Percentiles rank a stretch among this genome's conserved stretches.
Conservation (phyloP, 371 early-diverging fungal genomes). For the Saksenaea oblongispora region DNA sequence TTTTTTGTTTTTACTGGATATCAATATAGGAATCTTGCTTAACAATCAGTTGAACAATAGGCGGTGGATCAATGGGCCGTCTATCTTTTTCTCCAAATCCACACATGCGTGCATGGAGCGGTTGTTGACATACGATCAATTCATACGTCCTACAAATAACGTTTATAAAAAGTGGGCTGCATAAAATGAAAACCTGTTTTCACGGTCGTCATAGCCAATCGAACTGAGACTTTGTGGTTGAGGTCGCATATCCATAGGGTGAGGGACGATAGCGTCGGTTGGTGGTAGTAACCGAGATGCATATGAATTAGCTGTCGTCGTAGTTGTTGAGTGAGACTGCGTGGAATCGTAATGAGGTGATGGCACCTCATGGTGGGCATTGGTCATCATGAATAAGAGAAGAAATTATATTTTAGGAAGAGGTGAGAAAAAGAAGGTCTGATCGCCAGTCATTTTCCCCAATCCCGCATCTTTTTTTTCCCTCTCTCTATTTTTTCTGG, state of each 20-base stretch:
- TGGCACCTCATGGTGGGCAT: constrained; percentile 1
- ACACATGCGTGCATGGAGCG: constrained; percentile 82
- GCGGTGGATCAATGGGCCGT: constrained; percentile 71
- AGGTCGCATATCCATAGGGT: neutral
- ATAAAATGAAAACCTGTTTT: constrained; percentile 19
- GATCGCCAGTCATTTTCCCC: neutral
- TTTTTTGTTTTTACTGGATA: constrained; percentile 39
- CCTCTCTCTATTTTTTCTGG: neutral
- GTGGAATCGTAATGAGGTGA: neutral
- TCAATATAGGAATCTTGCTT: constrained; percentile 44
- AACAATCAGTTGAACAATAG: constrained; percentile 62
- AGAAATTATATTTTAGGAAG: neutral
- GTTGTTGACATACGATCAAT: constrained; percentile 70
- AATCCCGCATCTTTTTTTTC: neutral
- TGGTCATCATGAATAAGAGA: neutral
- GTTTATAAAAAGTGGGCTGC: neutral
- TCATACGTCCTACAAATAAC: constrained; percentile 45
- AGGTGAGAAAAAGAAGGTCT: neutral
- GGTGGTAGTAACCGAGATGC: neutral
- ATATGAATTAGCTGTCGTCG: neutral
- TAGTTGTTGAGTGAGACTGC: neutral
- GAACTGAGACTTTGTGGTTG: neutral
- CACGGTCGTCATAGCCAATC: constrained; percentile 26
- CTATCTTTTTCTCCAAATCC: constrained; percentile 84
- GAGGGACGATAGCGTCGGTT: neutral